Percentiles rank a stretch among this genome's conserved stretches.
Evolutionary conservation across 257 asterid species (phyloP).

Genomic region (Ligustrum vulgare): DNA sequence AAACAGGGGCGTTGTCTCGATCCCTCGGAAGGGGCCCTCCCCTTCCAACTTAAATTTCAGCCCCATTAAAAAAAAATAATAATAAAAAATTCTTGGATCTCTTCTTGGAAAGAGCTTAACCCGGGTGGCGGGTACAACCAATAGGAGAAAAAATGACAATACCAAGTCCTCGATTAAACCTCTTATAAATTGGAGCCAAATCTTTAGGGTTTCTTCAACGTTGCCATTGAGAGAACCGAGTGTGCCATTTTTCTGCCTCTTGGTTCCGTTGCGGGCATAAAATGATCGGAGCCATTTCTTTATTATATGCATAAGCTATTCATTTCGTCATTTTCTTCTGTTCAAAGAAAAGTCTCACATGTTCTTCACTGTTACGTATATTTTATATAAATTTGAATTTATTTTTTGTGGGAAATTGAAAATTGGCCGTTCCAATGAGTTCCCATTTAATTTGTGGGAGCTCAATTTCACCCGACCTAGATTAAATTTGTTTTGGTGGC

Average conservation of each 20-base stretch:
- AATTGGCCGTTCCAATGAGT: conserved; percentile 71
- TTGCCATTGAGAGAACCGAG: conserved; percentile 65
- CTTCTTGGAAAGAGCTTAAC: conserved; percentile 18
- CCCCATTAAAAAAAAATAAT: no score
- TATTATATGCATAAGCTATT: conserved; percentile 2
- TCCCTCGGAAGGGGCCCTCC: no score
- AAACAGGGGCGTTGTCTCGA: no score
- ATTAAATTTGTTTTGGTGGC: conserved; percentile 27
- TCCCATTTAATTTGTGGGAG: conserved; percentile 39
- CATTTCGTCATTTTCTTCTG: conserved; percentile 16
- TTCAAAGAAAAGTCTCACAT: conserved; percentile 37
- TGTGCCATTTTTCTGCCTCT: conserved; percentile 42
- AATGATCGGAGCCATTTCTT: conserved; percentile 35
- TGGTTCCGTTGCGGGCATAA: conserved; percentile 86
- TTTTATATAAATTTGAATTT: neutral
- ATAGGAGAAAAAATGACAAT: neutral
- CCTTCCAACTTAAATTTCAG: no score
- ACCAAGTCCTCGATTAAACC: no score
- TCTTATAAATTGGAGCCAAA: conserved; percentile 4
- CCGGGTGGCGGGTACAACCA: neutral
- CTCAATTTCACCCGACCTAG: conserved; percentile 73
- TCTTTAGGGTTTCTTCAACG: conserved; percentile 33
- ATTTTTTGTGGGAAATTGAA: neutral
- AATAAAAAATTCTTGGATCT: no score
- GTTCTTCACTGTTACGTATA: neutral